Conservation (phyloP, 108 stramenopile genomes). For the Skeletonema marinoi region DNA sequence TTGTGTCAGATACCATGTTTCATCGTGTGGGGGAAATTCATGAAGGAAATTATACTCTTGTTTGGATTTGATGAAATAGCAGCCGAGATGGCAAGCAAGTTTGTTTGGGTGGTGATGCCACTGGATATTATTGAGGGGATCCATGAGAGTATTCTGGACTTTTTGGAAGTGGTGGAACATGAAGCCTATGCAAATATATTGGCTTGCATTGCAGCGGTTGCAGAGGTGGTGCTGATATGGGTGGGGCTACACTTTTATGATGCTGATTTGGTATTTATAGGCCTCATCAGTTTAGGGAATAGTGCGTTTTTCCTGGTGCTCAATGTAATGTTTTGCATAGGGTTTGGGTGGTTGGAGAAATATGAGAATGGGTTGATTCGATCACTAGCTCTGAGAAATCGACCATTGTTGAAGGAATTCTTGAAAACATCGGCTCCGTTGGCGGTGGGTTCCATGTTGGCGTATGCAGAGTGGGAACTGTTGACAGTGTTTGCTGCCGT, state of each 20-base stretch:
- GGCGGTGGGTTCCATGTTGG: constrained; percentile 61
- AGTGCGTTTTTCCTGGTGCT: constrained; percentile 24
- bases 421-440: constrained; percentile 59
- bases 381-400: constrained; percentile 11
- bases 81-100: constrained; percentile 13
- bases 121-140: not conserved
- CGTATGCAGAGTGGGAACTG: constrained; percentile 76
- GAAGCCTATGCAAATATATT: not conserved
- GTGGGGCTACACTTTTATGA: not conserved
- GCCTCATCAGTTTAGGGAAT: constrained; percentile 19
- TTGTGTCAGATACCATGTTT: constrained; percentile 27
- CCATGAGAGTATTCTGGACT: not conserved
- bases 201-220: not conserved
- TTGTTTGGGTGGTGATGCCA: constrained; percentile 19
- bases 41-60: constrained; percentile 22
- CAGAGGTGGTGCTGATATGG: not conserved
- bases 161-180: not conserved
- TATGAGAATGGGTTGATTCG: constrained; percentile 12
- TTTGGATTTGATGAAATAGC: constrained; percentile 31
- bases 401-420: constrained; percentile 43
- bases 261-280: constrained; percentile 34
- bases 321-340: constrained; percentile 15
- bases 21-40: constrained; percentile 27
- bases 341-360: constrained; percentile 23
- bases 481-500: constrained; percentile 61